A percentile compares a stretch with the other conserved stretches of the same genome.
These are phyloP conservation scores for Carex arenaria DNA, from an alignment of 202 grass and related monocot genomes.

Conservation along the genomic window DNA sequence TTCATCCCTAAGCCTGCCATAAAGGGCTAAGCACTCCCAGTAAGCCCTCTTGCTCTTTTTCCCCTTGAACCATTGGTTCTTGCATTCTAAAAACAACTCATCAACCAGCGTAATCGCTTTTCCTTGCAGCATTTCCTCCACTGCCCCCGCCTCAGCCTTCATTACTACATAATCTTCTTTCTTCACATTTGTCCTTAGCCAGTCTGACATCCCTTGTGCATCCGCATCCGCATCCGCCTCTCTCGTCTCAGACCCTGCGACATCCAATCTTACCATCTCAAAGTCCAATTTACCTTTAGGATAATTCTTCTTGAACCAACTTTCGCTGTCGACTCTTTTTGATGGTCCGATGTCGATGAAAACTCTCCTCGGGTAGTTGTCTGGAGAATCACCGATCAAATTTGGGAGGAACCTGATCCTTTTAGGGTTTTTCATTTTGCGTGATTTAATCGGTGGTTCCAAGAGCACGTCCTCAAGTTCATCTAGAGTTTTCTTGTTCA, in stretches of 20 bases:
- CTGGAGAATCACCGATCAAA: conserved; percentile 21
- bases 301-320: conserved; percentile 32
- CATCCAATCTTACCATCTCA: conserved; percentile 28
- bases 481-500: conserved; percentile 13
- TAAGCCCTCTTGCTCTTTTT: conserved; percentile 35
- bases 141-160: conserved; percentile 31
- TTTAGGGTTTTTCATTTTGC: neutral
- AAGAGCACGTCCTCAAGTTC: conserved; percentile 29
- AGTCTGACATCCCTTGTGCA: conserved; percentile 19
- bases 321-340: neutral
- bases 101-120: conserved; percentile 16
- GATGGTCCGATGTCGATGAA: conserved; percentile 30
- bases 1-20: conserved; percentile 34
- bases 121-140: conserved; percentile 24
- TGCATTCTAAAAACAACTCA: conserved; percentile 36
- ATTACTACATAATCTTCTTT: conserved; percentile 33
- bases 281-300: conserved; percentile 32
- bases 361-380: conserved; percentile 24
- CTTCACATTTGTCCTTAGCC: conserved; percentile 31
- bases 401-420: conserved; percentile 26
- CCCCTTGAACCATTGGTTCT: conserved; percentile 30
- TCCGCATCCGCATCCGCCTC: neutral
- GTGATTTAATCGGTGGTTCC: conserved; percentile 19
- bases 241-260: conserved; percentile 1
- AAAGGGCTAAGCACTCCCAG: conserved; percentile 34